These are phyloP conservation scores for Rubroboletus satanas DNA, from an alignment of 768 basidiomycete species.

Conservation along the genomic window DNA sequence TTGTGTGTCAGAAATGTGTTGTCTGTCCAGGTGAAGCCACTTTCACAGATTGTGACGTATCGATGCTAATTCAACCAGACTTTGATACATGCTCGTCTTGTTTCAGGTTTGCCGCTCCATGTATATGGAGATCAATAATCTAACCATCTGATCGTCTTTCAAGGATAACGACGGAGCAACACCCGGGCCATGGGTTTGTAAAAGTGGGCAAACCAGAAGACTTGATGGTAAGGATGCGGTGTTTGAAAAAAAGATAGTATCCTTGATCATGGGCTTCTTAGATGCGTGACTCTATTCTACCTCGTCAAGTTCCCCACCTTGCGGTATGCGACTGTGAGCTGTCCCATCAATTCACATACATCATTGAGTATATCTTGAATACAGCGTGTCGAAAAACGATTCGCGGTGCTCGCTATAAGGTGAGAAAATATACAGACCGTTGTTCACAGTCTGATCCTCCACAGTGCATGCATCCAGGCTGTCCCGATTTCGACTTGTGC, in stretches of 20 bases:
- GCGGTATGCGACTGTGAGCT: slow-evolving; percentile 57
- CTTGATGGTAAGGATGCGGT: slow-evolving; percentile 48
- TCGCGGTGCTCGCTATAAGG: slow-evolving; percentile 69
- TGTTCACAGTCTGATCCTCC: slow-evolving; percentile 1
- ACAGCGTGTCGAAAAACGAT: slow-evolving; percentile 50
- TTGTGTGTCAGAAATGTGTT: slow-evolving; percentile 62
- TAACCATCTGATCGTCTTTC: not conserved
- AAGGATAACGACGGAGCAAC: slow-evolving; percentile 67
- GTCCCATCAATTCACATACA: too few species aligned
- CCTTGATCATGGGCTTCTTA: slow-evolving; percentile 10
- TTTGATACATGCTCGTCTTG: slow-evolving; percentile 74
- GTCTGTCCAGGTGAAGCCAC: slow-evolving; percentile 49
- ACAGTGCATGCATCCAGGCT: slow-evolving; percentile 75
- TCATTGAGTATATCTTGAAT: not conserved
- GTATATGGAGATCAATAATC: not conserved
- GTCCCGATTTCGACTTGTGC: slow-evolving; percentile 82
- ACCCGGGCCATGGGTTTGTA: slow-evolving; percentile 74
- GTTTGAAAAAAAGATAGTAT: not conserved
- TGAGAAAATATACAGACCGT: slow-evolving; percentile 22
- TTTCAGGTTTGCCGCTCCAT: slow-evolving; percentile 46
- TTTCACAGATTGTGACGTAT: not conserved
- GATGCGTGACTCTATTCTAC: slow-evolving; percentile 27
- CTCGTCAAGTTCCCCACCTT: slow-evolving; percentile 37
- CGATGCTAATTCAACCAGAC: slow-evolving; percentile 37
- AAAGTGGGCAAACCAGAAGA: slow-evolving; percentile 52